These are phyloP conservation scores for Tylopilus orsonianus DNA, from an alignment of 1,284 basidiomycete genomes.

Conservation along the genomic window DNA sequence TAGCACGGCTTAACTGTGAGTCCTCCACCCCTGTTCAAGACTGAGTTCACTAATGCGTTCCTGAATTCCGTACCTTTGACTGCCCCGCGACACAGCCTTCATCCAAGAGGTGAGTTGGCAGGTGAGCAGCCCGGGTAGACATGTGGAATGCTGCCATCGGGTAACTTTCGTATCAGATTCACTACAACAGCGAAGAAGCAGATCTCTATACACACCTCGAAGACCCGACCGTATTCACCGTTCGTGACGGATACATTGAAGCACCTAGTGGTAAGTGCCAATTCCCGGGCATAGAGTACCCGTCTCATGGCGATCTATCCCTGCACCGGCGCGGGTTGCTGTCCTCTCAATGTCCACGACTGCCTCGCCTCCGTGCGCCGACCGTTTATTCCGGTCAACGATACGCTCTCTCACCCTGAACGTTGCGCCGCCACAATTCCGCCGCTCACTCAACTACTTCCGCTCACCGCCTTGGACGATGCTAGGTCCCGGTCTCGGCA, in stretches of 20 bases:
- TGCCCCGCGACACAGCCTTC: conserved; percentile 39
- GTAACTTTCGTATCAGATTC: conserved; percentile 51
- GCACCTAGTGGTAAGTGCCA: conserved; percentile 45
- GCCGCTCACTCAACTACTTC: neutral
- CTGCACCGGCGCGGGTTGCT: neutral
- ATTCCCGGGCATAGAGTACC: neutral
- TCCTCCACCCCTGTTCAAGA: neutral
- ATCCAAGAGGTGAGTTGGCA: conserved; percentile 72
- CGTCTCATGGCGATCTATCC: conserved; percentile 7
- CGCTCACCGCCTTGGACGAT: conserved; percentile 1
- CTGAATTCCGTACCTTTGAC: neutral
- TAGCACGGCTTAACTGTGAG: conserved; percentile 55
- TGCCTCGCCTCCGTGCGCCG: neutral
- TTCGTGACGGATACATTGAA: conserved; percentile 60
- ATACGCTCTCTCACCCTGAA: neutral
- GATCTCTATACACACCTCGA: conserved; percentile 69
- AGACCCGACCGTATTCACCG: conserved; percentile 58
- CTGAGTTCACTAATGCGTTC: neutral
- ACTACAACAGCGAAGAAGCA: conserved; percentile 66
- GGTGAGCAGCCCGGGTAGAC: conserved; percentile 30
- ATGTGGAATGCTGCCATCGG: neutral
- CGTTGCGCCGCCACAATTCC: neutral
- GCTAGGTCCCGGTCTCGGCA: conserved; percentile 64
- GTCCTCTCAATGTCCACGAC: neutral
- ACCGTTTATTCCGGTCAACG: conserved; percentile 1